A percentile compares a stretch with the other conserved stretches of the same genome.
Evolutionary conservation across 768 basidiomycete genomes (phyloP).

Genomic region (Serendipita sp.): DNA sequence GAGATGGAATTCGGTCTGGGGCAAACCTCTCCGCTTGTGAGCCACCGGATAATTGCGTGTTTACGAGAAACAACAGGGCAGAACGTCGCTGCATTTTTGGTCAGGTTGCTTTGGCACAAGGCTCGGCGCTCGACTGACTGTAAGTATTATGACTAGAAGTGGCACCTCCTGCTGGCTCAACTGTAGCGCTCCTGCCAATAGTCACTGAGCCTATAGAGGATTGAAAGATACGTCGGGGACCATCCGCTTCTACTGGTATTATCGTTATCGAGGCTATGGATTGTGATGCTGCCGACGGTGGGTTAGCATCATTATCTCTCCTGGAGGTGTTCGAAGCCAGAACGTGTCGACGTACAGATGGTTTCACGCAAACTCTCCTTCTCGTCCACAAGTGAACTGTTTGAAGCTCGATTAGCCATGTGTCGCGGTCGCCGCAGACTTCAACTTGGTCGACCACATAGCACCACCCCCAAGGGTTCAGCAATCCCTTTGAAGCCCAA

Average conservation of each 20-base stretch:
- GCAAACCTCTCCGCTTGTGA: background rate
- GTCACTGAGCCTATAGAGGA: background rate
- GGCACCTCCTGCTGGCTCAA: background rate
- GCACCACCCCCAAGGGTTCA: no score
- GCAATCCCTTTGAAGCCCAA: background rate
- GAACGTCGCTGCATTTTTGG: background rate
- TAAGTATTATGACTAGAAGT: background rate
- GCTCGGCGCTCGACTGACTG: background rate
- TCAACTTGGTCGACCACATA: no score
- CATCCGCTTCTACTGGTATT: background rate
- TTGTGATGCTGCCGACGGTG: background rate
- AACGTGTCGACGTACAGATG: background rate
- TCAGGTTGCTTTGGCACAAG: background rate
- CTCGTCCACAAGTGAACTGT: background rate
- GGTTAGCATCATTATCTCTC: background rate
- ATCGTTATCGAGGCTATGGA: background rate
- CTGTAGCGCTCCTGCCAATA: background rate
- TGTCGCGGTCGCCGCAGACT: background rate
- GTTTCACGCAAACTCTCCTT: background rate
- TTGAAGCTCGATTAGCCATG: background rate
- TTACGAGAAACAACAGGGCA: background rate
- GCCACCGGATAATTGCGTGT: background rate
- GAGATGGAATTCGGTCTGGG: no score
- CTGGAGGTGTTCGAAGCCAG: background rate
- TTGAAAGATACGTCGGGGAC: background rate